Conservation (phyloP, 148 eudicot species). For the Pharnaceum exiguum region DNA sequence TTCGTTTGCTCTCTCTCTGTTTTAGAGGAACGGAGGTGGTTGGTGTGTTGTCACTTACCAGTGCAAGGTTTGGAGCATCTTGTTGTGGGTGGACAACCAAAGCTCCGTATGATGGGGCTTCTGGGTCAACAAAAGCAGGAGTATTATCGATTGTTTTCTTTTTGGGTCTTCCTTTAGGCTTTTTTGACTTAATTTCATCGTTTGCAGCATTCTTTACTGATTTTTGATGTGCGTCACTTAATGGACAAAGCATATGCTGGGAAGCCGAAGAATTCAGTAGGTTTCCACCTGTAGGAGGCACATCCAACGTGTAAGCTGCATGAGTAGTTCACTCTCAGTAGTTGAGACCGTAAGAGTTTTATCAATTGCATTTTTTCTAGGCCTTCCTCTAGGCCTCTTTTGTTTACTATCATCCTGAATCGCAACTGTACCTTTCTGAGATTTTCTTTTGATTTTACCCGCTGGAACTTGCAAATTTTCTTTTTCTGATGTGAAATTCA, state of each 20-base stretch:
- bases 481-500: conserved; percentile 21
- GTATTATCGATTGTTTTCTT: conserved; percentile 19
- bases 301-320: conserved; percentile 25
- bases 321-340: conserved; percentile 23
- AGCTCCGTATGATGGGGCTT: conserved; percentile 15
- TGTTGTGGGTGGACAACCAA: conserved; percentile 23
- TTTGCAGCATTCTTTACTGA: conserved; percentile 6
- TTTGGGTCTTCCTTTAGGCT: conserved; percentile 43
- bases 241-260: conserved; percentile 10
- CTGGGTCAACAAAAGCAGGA: conserved; percentile 6
- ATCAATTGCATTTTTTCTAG: conserved; percentile 33
- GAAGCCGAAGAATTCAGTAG: conserved; percentile 7
- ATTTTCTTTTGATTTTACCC: conserved; percentile 24
- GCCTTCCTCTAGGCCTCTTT: conserved; percentile 54
- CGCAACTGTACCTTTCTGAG: conserved; percentile 14
- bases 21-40: conserved; percentile 8
- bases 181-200: conserved; percentile 28
- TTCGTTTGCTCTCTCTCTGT: conserved; percentile 4
- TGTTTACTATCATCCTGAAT: conserved; percentile 28
- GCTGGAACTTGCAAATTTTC: conserved; percentile 30
- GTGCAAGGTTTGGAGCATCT: conserved; percentile 4
- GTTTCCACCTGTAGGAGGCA: conserved; percentile 19
- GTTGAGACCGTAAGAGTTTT: conserved; percentile 12
- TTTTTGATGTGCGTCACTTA: background rate
- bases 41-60: conserved; percentile 3